These are phyloP conservation scores for Narthecium ossifragum DNA, from an alignment of 106 monocot genomes.

Conservation along the genomic window DNA sequence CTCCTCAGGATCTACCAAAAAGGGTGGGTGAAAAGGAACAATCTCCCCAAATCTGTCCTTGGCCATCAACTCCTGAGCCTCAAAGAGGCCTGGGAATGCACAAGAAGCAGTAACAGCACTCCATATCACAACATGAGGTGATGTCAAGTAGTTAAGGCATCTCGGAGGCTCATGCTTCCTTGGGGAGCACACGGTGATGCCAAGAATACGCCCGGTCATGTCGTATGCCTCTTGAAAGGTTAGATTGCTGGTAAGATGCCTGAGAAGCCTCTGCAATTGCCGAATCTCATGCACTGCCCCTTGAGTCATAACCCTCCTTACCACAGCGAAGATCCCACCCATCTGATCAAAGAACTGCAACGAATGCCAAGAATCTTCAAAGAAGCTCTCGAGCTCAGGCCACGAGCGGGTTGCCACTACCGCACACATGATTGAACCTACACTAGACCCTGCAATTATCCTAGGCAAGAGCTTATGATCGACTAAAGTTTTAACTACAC, in stretches of 20 bases:
- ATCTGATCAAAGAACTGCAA: conserved; percentile 89
- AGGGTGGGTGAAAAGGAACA: conserved; percentile 78
- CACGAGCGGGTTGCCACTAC: conserved; percentile 83
- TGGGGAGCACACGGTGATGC: conserved; percentile 87
- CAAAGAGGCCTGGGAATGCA: conserved; percentile 93
- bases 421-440: conserved; percentile 81
- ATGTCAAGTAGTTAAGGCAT: conserved; percentile 90
- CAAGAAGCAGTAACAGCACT: conserved; percentile 96
- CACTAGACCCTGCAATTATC: conserved; percentile 87
- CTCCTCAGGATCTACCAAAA: conserved; percentile 32
- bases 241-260: conserved; percentile 82
- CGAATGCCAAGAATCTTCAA: conserved; percentile 66
- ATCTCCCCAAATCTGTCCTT: conserved; percentile 85
- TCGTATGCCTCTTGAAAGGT: conserved; percentile 98
- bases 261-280: conserved; percentile 61
- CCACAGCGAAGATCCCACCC: conserved; percentile 73
- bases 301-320: conserved; percentile 60
- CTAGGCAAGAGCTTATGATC: conserved; percentile 83
- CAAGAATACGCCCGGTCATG: conserved; percentile 79
- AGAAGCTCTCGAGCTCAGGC: conserved; percentile 86
- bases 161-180: conserved; percentile 90
- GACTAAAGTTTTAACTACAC: conserved; percentile 79
- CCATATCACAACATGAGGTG: conserved; percentile 97
- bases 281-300: conserved; percentile 90
- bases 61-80: conserved; percentile 95